These are phyloP conservation scores for Kwoniella dejecticola DNA, from an alignment of 768 basidiomycete genomes.

Conservation along the genomic window DNA sequence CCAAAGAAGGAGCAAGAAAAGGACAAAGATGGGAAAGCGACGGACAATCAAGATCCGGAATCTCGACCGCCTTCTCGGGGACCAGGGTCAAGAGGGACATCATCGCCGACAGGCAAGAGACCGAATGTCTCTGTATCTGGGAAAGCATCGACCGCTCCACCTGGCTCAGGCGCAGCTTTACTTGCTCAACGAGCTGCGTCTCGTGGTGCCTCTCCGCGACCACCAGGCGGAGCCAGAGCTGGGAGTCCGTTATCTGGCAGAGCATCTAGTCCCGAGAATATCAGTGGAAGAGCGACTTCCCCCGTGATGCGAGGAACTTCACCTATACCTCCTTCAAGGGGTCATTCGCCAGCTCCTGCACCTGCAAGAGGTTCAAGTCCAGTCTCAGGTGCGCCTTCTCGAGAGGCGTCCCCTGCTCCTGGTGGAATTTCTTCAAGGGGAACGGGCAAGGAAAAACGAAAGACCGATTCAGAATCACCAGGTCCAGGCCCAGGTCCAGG, in stretches of 20 bases:
- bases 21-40: slow-evolving; percentile 11
- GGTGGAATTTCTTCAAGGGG: slow-evolving; percentile 1
- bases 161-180: slow-evolving; percentile 41
- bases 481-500: background rate
- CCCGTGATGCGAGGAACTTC: slow-evolving; percentile 24
- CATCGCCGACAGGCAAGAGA: slow-evolving; percentile 30
- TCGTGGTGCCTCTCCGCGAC: slow-evolving; percentile 34
- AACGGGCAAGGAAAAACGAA: slow-evolving; percentile 9
- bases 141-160: slow-evolving; percentile 43
- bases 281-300: slow-evolving; percentile 17
- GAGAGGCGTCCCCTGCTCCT: slow-evolving; percentile 19
- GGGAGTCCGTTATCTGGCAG: slow-evolving; percentile 27
- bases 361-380: slow-evolving; percentile 11
- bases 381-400: slow-evolving; percentile 6
- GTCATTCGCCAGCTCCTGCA: slow-evolving; percentile 9
- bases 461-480: slow-evolving; percentile 28
- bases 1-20: slow-evolving; percentile 30
- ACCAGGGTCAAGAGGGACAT: slow-evolving; percentile 24
- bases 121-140: slow-evolving; percentile 25
- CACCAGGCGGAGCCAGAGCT: slow-evolving; percentile 25
- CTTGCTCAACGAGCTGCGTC: slow-evolving; percentile 42
- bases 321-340: slow-evolving; percentile 12
- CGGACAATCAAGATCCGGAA: slow-evolving; percentile 6
- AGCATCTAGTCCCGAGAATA: slow-evolving; percentile 17
- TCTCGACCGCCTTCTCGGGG: slow-evolving; percentile 35